phyloP scores from a whole-genome alignment of 768 basidiomycete species.

The Pleurotus platypus region DNA sequence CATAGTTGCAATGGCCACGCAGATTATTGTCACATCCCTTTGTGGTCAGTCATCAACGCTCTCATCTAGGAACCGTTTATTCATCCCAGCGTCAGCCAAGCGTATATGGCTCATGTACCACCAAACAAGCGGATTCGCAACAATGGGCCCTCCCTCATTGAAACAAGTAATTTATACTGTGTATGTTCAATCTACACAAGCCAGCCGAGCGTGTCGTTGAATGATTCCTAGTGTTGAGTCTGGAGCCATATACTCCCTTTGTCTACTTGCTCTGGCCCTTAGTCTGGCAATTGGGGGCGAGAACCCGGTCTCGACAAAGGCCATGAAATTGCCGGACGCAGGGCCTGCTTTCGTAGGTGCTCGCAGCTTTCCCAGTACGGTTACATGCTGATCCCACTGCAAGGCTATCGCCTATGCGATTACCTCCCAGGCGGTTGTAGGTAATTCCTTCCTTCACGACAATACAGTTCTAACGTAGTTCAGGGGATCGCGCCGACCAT shows the following conservation, averaged over 20 bases:
- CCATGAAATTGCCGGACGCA: not conserved
- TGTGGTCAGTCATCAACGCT: not conserved
- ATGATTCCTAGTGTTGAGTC: not conserved
- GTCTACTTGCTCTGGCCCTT: not conserved
- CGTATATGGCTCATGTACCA: not conserved
- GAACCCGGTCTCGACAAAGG: not conserved
- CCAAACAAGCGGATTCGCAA: too few species aligned
- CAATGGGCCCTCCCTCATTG: too few species aligned
- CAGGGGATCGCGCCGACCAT: not conserved
- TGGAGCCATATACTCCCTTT: not conserved
- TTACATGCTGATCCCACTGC: too few species aligned
- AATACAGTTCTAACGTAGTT: not conserved
- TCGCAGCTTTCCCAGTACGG: not conserved
- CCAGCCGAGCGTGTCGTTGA: too few species aligned
- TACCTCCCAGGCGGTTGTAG: conserved; percentile 1
- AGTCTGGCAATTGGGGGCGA: not conserved
- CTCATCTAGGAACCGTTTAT: not conserved
- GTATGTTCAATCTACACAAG: too few species aligned
- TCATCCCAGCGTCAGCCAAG: not conserved
- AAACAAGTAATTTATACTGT: too few species aligned
- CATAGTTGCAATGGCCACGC: not conserved
- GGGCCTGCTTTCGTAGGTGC: not conserved
- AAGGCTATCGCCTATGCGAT: not conserved
- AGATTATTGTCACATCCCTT: not conserved
- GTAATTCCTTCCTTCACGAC: not conserved